A percentile compares a stretch with the other conserved stretches of the same genome.
These are phyloP conservation scores for Phytophthora constricta DNA, from an alignment of 352 stramenopile species.

Conservation along the genomic window DNA sequence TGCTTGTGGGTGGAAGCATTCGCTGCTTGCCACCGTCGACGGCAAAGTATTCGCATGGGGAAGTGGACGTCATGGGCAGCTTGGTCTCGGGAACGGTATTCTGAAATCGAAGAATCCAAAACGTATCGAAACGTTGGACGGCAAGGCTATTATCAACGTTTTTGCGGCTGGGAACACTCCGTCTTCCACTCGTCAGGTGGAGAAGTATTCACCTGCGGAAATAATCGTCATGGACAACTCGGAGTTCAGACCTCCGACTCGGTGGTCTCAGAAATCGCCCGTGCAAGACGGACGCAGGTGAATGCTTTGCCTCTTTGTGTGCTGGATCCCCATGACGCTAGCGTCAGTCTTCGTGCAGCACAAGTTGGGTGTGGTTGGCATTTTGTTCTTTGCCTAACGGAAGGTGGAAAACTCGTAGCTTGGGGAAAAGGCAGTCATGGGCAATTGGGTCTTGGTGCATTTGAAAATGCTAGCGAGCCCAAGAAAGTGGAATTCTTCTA, in stretches of 20 bases:
- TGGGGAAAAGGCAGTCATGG: slow-evolving; percentile 86
- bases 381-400: slow-evolving; percentile 64
- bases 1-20: slow-evolving; percentile 87
- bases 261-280: not conserved
- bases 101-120: slow-evolving; percentile 38
- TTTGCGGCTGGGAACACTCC: slow-evolving; percentile 87
- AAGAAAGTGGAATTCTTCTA: slow-evolving; percentile 38
- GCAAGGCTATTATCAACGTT: slow-evolving; percentile 36
- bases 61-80: slow-evolving; percentile 71
- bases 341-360: slow-evolving; percentile 21
- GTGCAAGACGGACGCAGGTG: slow-evolving; percentile 27
- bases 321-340: slow-evolving; percentile 12
- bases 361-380: slow-evolving; percentile 81
- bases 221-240: slow-evolving; percentile 82
- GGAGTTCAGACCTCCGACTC: slow-evolving; percentile 29
- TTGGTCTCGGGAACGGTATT: slow-evolving; percentile 53
- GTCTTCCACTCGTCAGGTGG: slow-evolving; percentile 51
- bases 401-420: slow-evolving; percentile 41
- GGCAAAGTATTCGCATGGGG: slow-evolving; percentile 74
- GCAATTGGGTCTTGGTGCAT: slow-evolving; percentile 55
- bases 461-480: slow-evolving; percentile 29
- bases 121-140: slow-evolving; percentile 31
- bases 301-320: slow-evolving; percentile 39
- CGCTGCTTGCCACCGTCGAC: slow-evolving; percentile 54
- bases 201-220: slow-evolving; percentile 65